A percentile compares a stretch with the other conserved stretches of the same genome.
Evolutionary conservation across 2,329 filamentous ascomycete genomes (phyloP).

Genomic region (Hypoxylon sp.): DNA sequence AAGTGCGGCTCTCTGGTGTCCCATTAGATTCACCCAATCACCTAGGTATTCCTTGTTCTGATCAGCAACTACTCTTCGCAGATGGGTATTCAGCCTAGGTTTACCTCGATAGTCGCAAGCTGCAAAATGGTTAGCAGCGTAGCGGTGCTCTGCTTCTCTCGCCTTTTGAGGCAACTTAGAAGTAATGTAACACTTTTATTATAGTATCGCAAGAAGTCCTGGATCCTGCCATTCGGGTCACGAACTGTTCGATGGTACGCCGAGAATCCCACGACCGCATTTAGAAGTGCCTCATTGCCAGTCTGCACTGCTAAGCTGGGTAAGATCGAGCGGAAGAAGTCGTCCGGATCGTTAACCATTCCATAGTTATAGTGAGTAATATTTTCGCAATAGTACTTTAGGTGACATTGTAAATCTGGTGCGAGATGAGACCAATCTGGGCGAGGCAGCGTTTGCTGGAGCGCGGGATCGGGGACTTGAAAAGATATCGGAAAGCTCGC

Average conservation of each 20-base stretch:
- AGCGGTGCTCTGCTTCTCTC: constrained; percentile 78
- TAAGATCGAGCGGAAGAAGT: constrained; percentile 81
- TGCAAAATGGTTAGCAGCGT: constrained; percentile 91
- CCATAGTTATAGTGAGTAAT: constrained; percentile 88
- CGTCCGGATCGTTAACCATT: constrained; percentile 76
- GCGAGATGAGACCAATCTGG: constrained; percentile 72
- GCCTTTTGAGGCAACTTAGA: constrained; percentile 77
- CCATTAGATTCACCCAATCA: constrained; percentile 94
- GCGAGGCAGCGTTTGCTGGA: constrained; percentile 50
- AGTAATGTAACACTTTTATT: constrained; percentile 87
- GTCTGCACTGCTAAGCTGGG: constrained; percentile 77
- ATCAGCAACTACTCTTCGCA: constrained; percentile 34
- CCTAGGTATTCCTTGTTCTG: constrained; percentile 85
- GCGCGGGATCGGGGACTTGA: constrained; percentile 52
- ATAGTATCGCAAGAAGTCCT: constrained; percentile 90
- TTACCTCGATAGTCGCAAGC: constrained; percentile 92
- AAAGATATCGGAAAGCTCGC: constrained; percentile 55
- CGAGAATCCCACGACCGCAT: constrained; percentile 89
- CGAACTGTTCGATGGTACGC: constrained; percentile 86
- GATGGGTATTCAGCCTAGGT: constrained; percentile 45
- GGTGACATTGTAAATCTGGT: constrained; percentile 81
- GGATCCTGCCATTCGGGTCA: constrained; percentile 79
- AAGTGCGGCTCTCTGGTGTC: constrained; percentile 91
- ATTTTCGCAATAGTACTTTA: constrained; percentile 83
- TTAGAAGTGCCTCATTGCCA: constrained; percentile 82